Base-by-base conservation (phyloP, 1,139 yeast genomes). In the Suhomyces kunorum region DNA sequence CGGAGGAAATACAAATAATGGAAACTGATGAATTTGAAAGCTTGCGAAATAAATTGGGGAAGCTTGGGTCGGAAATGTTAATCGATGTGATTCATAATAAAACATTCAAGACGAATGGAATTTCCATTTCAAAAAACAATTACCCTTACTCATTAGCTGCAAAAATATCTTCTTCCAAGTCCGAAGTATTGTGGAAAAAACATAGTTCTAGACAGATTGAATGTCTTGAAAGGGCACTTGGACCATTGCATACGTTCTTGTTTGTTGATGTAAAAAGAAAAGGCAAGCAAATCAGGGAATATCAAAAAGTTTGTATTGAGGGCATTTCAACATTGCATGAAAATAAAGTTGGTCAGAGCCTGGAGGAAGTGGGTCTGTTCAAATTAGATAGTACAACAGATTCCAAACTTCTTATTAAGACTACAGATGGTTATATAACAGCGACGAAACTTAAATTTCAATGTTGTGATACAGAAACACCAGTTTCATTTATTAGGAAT, bases 1-100 rank as follows among this genome's bases (percentile, higher is more conserved):
- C 86, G 1, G 58, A 58, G 0, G 68, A 61, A 23, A 48, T 80
- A 0, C 51, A 60, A 0, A 66, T 83, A 2, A 29, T 41, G 8
- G 46, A 56, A 15, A 29, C 59, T 28, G 87, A 81, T 39, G 71
- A 78, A 8, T 60, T 75, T 12, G 43, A 38, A 0, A 48, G 74
- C 0, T 58, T 87, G 20, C 64, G 71, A 7, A 59, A 64, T 1
- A 71, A 67, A 40, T 62, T 88, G 18, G 89, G 87, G 0, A 50
- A 45, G 0, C 47, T 68, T 4, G 96, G 96, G 3, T 87, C 87
- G 0, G 56, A 68, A 0, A 61, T 86, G 25, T 63, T 88, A n/a
- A 61, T 60, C 0, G 45, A 71, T 1, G 78, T 77, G 0, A 49
- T 87, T 1, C 54, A 56, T 1, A 47, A 66, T 0, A 57, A 63